Base-by-base conservation (phyloP, 331 rosid genomes). In the Quercus tomentella region DNA sequence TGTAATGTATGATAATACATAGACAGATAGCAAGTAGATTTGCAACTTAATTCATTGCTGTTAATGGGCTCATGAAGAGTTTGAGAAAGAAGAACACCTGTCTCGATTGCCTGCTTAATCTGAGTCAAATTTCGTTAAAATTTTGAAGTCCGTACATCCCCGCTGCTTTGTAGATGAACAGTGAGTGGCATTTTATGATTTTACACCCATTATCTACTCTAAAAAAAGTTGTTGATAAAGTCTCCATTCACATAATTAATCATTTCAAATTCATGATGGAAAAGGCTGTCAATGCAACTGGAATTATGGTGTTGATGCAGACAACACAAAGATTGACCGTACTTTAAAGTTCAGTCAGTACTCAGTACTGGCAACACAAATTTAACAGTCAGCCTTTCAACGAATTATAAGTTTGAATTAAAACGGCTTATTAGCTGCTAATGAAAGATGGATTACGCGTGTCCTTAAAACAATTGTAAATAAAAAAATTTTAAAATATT, bases 291-390 rank as follows among this genome's bases (percentile, higher is more conserved):
- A 37, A 60, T 49, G 12, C 15, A 56, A 70, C 35, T 57, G 52
- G 41, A 56, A 12, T 22, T 26, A 10, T 61, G n/a, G 70, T 49
- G 54, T 21, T 79, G 77, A 79, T 43, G 26, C 30, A 37, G 72
- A 72, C 77, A 58, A 61, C 37, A 45, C 72, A 60, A 57, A 11
- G 82, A 56, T 45, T 31, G 55, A 62, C 72, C 82, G 63, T 61
- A 30, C 73, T 26, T 31, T 65, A 51, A 72, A 21, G 56, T 61
- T 61, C 66, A 60, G 49, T 41, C 49, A 41, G 49, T 11, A 23
- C 6, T 22, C 17, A 58, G 30, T 26, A 60, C 17, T 60, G 18
- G 66, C 18, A 23, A 23, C 77, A 49, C 63, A 60, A 61, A 14
- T 49, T 49, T 49, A 49, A 25, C 66, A 51, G 77, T 41, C 30